phyloP scores from a whole-genome alignment of 169 alveolate genomes.

The Pseudocohnilembus persalinus region DNA sequence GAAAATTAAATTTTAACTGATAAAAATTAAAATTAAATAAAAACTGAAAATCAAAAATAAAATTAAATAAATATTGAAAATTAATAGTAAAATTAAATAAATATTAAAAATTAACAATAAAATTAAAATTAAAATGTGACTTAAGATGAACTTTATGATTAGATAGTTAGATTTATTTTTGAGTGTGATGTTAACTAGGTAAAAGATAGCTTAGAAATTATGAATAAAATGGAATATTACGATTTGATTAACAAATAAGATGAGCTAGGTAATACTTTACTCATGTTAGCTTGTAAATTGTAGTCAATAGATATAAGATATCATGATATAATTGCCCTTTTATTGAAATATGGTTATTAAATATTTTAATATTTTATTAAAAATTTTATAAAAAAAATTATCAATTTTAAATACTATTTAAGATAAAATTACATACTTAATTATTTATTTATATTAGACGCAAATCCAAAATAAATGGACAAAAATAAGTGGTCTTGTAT shows the following conservation, averaged over 20 bases:
- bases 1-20: not conserved
- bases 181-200: not conserved
- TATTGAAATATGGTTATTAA: not conserved
- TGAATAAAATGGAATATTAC: not conserved
- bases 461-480: slow-evolving; percentile 73
- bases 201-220: too few species aligned
- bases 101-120: too few species aligned
- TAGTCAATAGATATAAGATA: not conserved
- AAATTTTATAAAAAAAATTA: too few species aligned
- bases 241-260: not conserved
- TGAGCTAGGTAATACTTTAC: not conserved
- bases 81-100: not conserved
- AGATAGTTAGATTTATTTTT: not conserved
- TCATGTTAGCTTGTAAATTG: not conserved
- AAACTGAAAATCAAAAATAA: not conserved
- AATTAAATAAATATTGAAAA: not conserved
- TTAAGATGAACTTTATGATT: not conserved
- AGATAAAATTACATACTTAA: too few species aligned
- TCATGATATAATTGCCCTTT: not conserved
- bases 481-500: slow-evolving; percentile 72
- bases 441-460: too few species aligned
- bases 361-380: too few species aligned
- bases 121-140: not conserved
- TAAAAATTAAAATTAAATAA: too few species aligned
- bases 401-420: too few species aligned